phyloP scores from a whole-genome alignment of 2,329 filamentous ascomycete genomes.

The Exutisphaerella laricina region DNA sequence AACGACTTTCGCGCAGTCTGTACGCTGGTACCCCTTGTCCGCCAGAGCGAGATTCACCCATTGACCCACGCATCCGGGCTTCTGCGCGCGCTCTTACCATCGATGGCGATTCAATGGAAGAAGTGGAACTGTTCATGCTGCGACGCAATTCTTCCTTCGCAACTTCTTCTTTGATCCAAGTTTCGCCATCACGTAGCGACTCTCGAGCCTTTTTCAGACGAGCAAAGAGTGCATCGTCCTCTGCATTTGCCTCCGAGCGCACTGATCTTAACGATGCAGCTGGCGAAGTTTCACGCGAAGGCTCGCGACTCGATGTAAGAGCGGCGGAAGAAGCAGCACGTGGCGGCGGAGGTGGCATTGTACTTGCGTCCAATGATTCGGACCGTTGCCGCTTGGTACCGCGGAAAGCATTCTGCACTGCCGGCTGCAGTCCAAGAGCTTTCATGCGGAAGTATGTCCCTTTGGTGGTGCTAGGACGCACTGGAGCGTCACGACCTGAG shows the following conservation, averaged over 20 bases:
- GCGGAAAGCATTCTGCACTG: conserved; percentile 8
- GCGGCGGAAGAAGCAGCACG: neutral
- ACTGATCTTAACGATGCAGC: conserved; percentile 10
- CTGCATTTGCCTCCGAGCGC: conserved; percentile 21
- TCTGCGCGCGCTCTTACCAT: conserved; percentile 29
- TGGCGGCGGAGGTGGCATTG: conserved; percentile 14
- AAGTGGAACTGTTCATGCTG: conserved; percentile 23
- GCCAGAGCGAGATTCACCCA: conserved; percentile 5
- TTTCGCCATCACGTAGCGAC: conserved; percentile 20
- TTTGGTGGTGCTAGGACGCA: conserved; percentile 38
- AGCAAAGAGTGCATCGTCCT: conserved; percentile 34
- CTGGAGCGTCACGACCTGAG: conserved; percentile 23
- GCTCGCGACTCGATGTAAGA: neutral
- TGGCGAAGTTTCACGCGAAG: neutral
- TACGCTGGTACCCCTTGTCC: conserved; percentile 32
- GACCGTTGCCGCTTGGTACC: conserved; percentile 23
- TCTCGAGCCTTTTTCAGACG: conserved; percentile 31
- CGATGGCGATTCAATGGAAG: conserved; percentile 29
- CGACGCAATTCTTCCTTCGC: conserved; percentile 20
- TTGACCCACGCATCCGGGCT: conserved; percentile 28
- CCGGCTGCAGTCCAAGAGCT: conserved; percentile 43
- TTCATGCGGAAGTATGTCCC: conserved; percentile 49
- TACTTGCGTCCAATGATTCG: conserved; percentile 15
- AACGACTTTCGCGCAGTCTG: conserved; percentile 33
- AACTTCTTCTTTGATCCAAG: conserved; percentile 15